phyloP scores from a whole-genome alignment of 2,329 filamentous ascomycete species.

The Fusarium nematophilum region DNA sequence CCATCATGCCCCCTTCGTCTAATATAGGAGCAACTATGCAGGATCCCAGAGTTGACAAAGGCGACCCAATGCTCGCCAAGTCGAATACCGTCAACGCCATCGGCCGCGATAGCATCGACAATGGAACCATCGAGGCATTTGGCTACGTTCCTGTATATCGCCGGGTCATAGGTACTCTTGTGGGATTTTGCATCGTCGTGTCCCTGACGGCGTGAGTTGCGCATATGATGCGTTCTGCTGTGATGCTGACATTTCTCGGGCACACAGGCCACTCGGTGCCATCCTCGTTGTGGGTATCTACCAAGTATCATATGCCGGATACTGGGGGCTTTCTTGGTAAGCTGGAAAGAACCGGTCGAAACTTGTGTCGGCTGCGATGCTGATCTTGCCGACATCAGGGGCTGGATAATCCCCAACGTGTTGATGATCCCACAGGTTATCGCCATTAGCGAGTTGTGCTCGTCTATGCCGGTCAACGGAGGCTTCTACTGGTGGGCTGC shows the following conservation, averaged over 20 bases:
- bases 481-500: constrained; percentile 10
- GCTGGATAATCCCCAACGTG: constrained; percentile 5
- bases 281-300: background rate
- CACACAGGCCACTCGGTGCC: background rate
- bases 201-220: background rate
- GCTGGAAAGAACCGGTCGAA: no score
- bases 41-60: no score
- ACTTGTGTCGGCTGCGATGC: no score
- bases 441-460: constrained; percentile 4
- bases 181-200: background rate
- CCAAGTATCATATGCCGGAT: background rate
- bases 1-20: no score
- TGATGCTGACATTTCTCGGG: background rate
- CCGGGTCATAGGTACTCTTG: background rate
- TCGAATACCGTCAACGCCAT: no score
- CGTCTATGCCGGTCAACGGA: constrained; percentile 10
- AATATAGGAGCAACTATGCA: no score
- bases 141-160: constrained; percentile 1
- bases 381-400: no score
- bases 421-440: constrained; percentile 2
- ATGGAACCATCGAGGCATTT: background rate
- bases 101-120: background rate
- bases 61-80: no score
- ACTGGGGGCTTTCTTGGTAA: constrained; percentile 2
- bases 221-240: background rate